These are phyloP conservation scores for Sordaria brevicollis DNA, from an alignment of 495 filamentous ascomycete genomes.

Conservation along the genomic window DNA sequence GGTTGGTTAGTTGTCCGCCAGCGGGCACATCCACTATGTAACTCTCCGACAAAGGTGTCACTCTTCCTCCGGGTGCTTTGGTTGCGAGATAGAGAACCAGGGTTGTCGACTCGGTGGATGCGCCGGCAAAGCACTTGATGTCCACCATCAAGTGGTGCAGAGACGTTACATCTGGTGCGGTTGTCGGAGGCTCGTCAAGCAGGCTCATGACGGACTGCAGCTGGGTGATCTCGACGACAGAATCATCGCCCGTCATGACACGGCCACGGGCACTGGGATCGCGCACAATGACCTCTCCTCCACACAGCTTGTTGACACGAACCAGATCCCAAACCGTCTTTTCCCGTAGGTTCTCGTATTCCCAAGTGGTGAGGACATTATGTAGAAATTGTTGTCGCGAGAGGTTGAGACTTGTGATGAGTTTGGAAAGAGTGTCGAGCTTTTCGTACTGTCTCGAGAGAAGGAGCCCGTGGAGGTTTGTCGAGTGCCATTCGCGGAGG, in stretches of 20 bases:
- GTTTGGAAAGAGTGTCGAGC: conserved; percentile 67
- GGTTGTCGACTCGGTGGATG: conserved; percentile 58
- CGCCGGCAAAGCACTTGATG: conserved; percentile 66
- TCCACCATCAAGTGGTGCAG: conserved; percentile 81
- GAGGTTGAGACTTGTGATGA: conserved; percentile 72
- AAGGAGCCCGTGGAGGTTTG: conserved; percentile 88
- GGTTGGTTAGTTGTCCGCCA: conserved; percentile 52
- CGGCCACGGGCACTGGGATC: conserved; percentile 75
- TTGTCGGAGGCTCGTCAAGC: conserved; percentile 64
- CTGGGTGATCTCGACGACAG: conserved; percentile 79
- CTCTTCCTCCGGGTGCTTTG: conserved; percentile 47
- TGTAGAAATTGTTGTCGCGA: conserved; percentile 83
- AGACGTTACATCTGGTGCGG: conserved; percentile 54
- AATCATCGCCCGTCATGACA: conserved; percentile 84
- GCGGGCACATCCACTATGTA: conserved; percentile 72
- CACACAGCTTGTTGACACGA: conserved; percentile 82
- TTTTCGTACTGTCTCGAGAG: conserved; percentile 68
- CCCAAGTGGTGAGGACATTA: conserved; percentile 78
- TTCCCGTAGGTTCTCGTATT: conserved; percentile 66
- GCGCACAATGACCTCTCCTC: conserved; percentile 84
- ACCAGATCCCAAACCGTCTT: conserved; percentile 93
- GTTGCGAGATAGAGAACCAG: conserved; percentile 72
- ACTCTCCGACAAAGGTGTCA: conserved; percentile 68
- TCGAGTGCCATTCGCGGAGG: conserved; percentile 94
- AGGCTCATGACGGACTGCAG: conserved; percentile 94